Conservation (phyloP, 208 protist genomes). For the Acanthamoeba culbertsoni region DNA sequence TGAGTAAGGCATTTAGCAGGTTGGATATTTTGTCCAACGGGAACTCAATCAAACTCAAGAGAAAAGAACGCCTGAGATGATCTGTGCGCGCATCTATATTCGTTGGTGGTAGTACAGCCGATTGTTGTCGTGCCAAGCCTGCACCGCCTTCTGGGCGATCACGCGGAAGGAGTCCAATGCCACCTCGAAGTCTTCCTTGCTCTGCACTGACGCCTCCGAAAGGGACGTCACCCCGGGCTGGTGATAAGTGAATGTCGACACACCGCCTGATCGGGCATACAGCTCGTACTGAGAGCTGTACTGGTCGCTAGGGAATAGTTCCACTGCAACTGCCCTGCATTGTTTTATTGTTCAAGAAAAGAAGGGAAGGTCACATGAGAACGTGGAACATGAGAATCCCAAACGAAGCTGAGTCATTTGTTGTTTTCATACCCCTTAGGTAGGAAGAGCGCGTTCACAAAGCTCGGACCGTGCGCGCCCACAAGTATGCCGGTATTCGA, state of each 20-base stretch:
- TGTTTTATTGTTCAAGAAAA: no score
- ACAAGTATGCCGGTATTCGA: not conserved
- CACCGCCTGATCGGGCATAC: not conserved
- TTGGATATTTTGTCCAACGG: no score
- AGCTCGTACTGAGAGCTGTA: not conserved
- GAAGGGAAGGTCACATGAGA: no score
- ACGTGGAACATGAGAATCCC: no score
- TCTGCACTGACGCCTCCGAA: not conserved
- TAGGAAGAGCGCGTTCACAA: not conserved
- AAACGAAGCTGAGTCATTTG: not conserved
- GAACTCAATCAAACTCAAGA: no score
- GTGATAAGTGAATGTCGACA: not conserved
- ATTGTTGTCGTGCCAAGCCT: not conserved
- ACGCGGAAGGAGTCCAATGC: not conserved
- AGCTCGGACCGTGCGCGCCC: not conserved
- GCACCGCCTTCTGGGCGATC: not conserved
- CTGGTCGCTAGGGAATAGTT: not conserved
- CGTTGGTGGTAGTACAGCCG: not conserved
- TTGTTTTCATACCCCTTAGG: not conserved
- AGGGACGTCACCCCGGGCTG: not conserved
- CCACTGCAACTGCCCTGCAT: not conserved
- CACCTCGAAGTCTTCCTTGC: not conserved
- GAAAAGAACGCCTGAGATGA: no score
- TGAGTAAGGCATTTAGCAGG: no score
- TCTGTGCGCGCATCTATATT: no score